These are phyloP conservation scores for Vanderwaltozyma yarrowii DNA, from an alignment of 805 yeast species.

Conservation along the genomic window DNA sequence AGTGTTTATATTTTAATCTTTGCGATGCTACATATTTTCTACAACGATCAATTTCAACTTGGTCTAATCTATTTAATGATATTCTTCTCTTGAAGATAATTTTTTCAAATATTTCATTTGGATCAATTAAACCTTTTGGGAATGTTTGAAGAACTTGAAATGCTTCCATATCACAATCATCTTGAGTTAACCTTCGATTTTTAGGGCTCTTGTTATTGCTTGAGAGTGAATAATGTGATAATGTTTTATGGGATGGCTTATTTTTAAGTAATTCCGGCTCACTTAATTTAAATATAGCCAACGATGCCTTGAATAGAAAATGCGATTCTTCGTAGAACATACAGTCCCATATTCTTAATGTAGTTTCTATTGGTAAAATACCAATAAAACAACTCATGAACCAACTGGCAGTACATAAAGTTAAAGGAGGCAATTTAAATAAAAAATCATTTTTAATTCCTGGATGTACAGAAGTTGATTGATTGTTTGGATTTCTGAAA, in stretches of 20 bases:
- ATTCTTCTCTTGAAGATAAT: constrained; percentile 63
- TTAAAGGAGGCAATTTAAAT: constrained; percentile 75
- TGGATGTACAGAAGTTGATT: neutral
- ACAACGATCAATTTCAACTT: constrained; percentile 71
- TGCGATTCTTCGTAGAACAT: constrained; percentile 87
- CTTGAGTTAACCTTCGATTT: constrained; percentile 7
- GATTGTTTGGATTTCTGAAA: neutral
- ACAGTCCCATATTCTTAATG: constrained; percentile 89
- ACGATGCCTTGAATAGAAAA: constrained; percentile 69
- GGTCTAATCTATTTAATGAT: constrained; percentile 66
- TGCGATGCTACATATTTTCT: constrained; percentile 66
- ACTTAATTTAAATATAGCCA: constrained; percentile 67
- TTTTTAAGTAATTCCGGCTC: constrained; percentile 48
- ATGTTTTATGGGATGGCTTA: constrained; percentile 6
- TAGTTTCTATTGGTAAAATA: constrained; percentile 77
- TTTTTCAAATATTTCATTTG: constrained; percentile 53
- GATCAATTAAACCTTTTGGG: constrained; percentile 65
- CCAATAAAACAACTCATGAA: constrained; percentile 96
- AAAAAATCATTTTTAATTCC: constrained; percentile 38
- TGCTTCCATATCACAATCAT: constrained; percentile 46
- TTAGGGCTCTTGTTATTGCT: neutral
- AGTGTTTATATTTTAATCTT: constrained; percentile 32
- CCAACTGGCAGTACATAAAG: constrained; percentile 94
- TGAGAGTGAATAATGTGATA: constrained; percentile 5
- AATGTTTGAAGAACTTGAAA: constrained; percentile 80